phyloP scores from a whole-genome alignment of 164 flowering plant genomes.

The Aristolochia californica region DNA sequence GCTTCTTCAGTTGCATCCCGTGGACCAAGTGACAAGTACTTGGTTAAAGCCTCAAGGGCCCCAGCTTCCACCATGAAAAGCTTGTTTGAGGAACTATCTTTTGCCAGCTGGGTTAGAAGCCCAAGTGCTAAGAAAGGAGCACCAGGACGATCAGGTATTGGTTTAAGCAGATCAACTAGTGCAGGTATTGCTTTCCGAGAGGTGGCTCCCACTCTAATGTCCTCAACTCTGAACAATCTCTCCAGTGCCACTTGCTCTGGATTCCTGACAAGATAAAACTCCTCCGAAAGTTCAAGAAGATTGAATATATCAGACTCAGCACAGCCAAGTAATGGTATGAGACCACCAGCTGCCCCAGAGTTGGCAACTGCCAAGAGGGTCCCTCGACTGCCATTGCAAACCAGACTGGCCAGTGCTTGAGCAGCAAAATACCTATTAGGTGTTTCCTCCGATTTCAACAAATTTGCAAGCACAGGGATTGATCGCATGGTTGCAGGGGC shows the following conservation, averaged over 20 bases:
- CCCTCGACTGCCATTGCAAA: constrained; percentile 96
- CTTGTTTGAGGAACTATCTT: constrained; percentile 71
- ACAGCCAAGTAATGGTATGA: constrained; percentile 88
- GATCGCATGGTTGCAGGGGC: constrained; percentile 74
- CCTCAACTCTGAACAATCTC: constrained; percentile 95
- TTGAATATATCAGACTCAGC: constrained; percentile 80
- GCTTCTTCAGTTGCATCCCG: constrained; percentile 98
- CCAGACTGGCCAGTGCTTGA: constrained; percentile 82
- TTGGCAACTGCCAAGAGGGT: constrained; percentile 92
- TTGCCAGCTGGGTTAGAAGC: constrained; percentile 81
- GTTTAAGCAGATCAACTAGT: constrained; percentile 94
- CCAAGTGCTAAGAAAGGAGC: constrained; percentile 90
- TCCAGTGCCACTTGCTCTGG: constrained; percentile 95
- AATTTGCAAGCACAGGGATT: constrained; percentile 65
- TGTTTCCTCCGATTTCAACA: constrained; percentile 76
- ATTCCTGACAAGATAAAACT: constrained; percentile 56
- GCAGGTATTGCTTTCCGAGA: constrained; percentile 90
- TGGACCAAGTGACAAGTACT: constrained; percentile 93
- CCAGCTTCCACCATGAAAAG: constrained; percentile 95
- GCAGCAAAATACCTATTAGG: constrained; percentile 96
- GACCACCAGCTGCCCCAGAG: constrained; percentile 90
- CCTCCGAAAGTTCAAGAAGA: constrained; percentile 70
- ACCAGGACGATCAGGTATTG: constrained; percentile 96
- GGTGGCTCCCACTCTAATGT: constrained; percentile 88
- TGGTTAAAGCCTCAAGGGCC: constrained; percentile 81